Conservation (phyloP, 306 rosid species). For the Heteromeles arbutifolia region DNA sequence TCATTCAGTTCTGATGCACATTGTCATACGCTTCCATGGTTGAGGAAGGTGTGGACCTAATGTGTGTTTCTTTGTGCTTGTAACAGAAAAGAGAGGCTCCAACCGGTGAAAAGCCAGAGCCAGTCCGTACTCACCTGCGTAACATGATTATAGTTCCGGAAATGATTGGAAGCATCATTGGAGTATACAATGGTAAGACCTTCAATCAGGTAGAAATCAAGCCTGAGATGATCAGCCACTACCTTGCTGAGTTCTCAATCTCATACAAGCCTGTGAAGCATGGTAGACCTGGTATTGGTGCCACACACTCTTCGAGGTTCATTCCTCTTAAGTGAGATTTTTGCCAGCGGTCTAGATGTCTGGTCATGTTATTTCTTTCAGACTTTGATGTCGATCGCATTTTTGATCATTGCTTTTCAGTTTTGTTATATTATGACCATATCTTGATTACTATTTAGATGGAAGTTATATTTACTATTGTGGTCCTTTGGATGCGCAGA, state of each 20-base stretch:
- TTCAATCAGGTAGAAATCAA: conserved; percentile 91
- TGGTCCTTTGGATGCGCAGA: neutral
- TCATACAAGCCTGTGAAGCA: conserved; percentile 98
- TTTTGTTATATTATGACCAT: conserved; percentile 2
- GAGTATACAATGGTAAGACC: conserved; percentile 92
- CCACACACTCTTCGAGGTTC: conserved; percentile 96
- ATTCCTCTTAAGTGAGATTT: conserved; percentile 81
- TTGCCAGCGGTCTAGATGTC: conserved; percentile 6
- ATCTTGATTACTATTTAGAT: neutral
- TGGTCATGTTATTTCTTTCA: conserved; percentile 14
- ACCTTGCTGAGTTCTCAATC: conserved; percentile 90
- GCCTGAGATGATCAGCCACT: conserved; percentile 92
- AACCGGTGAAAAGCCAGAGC: conserved; percentile 87
- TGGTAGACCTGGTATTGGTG: conserved; percentile 98
- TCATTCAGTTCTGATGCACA: neutral
- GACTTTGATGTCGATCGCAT: conserved; percentile 21
- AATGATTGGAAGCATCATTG: conserved; percentile 87
- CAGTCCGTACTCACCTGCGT: conserved; percentile 85
- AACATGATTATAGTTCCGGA: conserved; percentile 91
- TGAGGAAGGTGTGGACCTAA: neutral
- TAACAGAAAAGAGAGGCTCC: conserved; percentile 87
- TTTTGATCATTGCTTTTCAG: conserved; percentile 18
- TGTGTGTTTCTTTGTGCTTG: neutral
- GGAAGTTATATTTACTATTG: neutral
- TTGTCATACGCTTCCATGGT: neutral